These are phyloP conservation scores for Neurospora intermedia DNA, from an alignment of 495 filamentous ascomycete species.

Conservation along the genomic window DNA sequence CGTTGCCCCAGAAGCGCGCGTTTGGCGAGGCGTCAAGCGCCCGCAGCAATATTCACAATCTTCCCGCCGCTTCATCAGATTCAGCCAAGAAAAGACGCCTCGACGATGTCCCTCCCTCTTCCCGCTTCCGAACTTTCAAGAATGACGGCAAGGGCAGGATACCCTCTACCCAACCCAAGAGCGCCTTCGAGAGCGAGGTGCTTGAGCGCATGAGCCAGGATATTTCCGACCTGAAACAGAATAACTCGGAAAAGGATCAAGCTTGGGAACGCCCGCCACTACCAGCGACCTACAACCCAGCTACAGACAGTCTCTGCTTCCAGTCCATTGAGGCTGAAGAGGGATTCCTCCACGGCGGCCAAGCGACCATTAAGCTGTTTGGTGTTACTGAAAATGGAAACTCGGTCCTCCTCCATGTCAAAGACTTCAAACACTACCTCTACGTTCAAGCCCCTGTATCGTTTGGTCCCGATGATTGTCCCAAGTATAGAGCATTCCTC, in stretches of 20 bases:
- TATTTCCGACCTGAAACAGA: constrained; percentile 69
- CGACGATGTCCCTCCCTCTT: constrained; percentile 40
- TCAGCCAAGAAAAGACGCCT: constrained; percentile 66
- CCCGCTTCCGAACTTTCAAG: constrained; percentile 48
- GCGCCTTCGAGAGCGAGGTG: constrained; percentile 85
- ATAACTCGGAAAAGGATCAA: constrained; percentile 86
- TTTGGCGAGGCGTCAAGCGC: constrained; percentile 40
- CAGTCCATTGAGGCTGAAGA: constrained; percentile 96
- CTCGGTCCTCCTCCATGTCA: constrained; percentile 91
- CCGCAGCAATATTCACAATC: constrained; percentile 33
- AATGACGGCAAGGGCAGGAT: constrained; percentile 48
- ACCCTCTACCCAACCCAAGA: constrained; percentile 76
- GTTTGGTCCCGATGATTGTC: constrained; percentile 68
- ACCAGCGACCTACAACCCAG: constrained; percentile 54
- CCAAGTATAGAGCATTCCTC: constrained; percentile 62
- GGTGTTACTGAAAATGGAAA: constrained; percentile 94
- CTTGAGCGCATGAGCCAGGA: constrained; percentile 92
- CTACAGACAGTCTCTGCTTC: constrained; percentile 65
- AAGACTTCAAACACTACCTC: constrained; percentile 90
- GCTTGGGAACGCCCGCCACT: constrained; percentile 78
- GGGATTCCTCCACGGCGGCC: constrained; percentile 61
- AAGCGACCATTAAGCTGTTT: constrained; percentile 74
- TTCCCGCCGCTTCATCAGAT: constrained; percentile 19
- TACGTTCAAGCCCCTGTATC: constrained; percentile 81
- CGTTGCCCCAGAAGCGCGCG: constrained; percentile 44